These are phyloP conservation scores for Aspergillus pseudoviridinutans DNA, from an alignment of 2,329 filamentous ascomycete species.

Conservation along the genomic window DNA sequence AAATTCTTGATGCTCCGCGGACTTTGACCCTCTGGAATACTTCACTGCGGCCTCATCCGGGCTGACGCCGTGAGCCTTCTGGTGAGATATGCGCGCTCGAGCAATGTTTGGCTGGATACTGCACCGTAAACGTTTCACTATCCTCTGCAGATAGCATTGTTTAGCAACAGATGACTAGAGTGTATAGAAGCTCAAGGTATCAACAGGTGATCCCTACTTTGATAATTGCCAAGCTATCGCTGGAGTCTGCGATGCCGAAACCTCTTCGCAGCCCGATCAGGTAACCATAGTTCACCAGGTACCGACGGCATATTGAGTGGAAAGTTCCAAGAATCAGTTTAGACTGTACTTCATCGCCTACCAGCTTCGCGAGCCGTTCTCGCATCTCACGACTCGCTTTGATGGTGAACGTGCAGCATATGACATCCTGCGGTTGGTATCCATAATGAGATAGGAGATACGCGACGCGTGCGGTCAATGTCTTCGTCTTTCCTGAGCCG, in stretches of 20 bases:
- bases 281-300: conserved; percentile 77
- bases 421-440: conserved; percentile 76
- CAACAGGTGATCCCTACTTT: conserved; percentile 38
- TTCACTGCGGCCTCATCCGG: conserved; percentile 41
- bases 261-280: conserved; percentile 75
- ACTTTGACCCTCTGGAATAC: conserved; percentile 33
- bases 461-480: conserved; percentile 84
- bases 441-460: conserved; percentile 73
- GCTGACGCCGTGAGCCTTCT: conserved; percentile 55
- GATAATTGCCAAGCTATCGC: conserved; percentile 74
- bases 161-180: conserved; percentile 7
- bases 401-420: conserved; percentile 95
- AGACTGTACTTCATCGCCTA: conserved; percentile 72
- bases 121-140: conserved; percentile 70
- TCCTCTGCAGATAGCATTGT: conserved; percentile 46
- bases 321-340: conserved; percentile 88
- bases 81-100: conserved; percentile 67
- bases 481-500: conserved; percentile 87
- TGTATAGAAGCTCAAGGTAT: neutral
- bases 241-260: conserved; percentile 86
- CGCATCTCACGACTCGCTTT: conserved; percentile 95
- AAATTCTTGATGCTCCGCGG: conserved; percentile 60
- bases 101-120: conserved; percentile 66
- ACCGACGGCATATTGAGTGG: conserved; percentile 84
- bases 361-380: conserved; percentile 71